phyloP scores from a whole-genome alignment of 306 rosid species.

The Trichosanthes cucumerina region DNA sequence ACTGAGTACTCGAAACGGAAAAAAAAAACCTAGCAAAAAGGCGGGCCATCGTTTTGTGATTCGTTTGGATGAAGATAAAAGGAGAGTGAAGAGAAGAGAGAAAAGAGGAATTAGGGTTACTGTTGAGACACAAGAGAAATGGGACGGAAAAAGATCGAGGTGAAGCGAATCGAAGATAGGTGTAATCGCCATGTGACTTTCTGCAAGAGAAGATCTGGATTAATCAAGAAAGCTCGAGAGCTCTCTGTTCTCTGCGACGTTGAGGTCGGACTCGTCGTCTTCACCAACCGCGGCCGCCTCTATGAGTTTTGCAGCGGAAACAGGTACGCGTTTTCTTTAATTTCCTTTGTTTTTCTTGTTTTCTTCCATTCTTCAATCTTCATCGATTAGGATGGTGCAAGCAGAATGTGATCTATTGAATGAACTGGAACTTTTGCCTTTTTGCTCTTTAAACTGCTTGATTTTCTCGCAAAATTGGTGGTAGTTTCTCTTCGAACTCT shows the following conservation, averaged over 20 bases:
- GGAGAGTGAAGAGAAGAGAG: background rate
- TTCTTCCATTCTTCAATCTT: background rate
- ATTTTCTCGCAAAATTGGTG: background rate
- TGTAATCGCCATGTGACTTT: conserved; percentile 10
- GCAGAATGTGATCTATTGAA: background rate
- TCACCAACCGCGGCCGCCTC: conserved; percentile 2
- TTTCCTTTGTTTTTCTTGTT: background rate
- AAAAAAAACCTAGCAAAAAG: background rate
- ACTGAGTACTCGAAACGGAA: background rate
- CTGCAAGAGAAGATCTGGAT: conserved; percentile 13
- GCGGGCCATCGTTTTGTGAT: background rate
- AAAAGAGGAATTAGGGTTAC: background rate
- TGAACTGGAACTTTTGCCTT: too few relatives aligned
- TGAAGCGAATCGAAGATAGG: conserved; percentile 9
- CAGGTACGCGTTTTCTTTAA: background rate
- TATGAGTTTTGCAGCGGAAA: conserved; percentile 5
- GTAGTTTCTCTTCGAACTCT: background rate
- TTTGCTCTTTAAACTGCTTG: too few relatives aligned
- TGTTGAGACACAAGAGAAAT: background rate
- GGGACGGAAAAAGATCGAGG: conserved; percentile 9
- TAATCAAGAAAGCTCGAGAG: background rate
- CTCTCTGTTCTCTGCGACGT: conserved; percentile 6
- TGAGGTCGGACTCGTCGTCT: background rate
- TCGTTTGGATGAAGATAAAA: background rate
- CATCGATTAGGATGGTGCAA: background rate